phyloP scores from a whole-genome alignment of 1,284 basidiomycete species.

The Tetrapyrgos nigripes region DNA sequence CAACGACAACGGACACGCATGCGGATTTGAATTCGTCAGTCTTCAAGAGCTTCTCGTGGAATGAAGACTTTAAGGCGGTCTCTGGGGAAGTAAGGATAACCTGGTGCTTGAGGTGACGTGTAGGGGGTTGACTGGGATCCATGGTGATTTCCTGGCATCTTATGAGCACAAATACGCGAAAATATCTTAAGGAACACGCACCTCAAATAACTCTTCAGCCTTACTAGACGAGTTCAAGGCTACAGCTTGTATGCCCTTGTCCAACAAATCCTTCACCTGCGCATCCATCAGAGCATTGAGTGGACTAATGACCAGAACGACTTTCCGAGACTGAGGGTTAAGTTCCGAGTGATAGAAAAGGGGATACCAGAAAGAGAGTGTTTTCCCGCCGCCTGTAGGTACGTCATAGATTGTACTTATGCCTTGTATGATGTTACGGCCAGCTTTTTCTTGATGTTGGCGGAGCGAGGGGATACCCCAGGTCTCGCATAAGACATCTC shows the following conservation, averaged over 20 bases:
- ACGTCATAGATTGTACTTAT: constrained; percentile 15
- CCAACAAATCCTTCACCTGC: constrained; percentile 14
- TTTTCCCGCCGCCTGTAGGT: constrained; percentile 22
- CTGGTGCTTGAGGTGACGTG: background rate
- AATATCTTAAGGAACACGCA: background rate
- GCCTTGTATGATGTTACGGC: constrained; percentile 14
- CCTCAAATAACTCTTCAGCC: background rate
- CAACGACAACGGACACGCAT: constrained; percentile 5
- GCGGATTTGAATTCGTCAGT: background rate
- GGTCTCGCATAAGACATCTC: background rate
- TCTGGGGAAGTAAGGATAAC: background rate
- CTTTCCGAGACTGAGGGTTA: constrained; percentile 15
- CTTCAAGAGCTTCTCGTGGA: background rate
- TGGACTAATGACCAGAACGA: constrained; percentile 18
- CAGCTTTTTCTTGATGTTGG: constrained; percentile 4
- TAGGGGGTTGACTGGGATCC: background rate
- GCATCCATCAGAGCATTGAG: constrained; percentile 19
- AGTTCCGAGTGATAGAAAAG: constrained; percentile 19
- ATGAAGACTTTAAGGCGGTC: background rate
- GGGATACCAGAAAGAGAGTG: constrained; percentile 18
- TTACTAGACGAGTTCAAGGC: constrained; percentile 11
- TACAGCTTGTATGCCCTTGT: constrained; percentile 12
- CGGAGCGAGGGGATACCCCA: background rate
- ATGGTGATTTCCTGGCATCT: background rate
- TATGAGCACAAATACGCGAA: background rate